A percentile compares a stretch with the other conserved stretches of the same genome.
phyloP scores from a whole-genome alignment of 163 green algal genomes.

The Scenedesmus sp. region DNA sequence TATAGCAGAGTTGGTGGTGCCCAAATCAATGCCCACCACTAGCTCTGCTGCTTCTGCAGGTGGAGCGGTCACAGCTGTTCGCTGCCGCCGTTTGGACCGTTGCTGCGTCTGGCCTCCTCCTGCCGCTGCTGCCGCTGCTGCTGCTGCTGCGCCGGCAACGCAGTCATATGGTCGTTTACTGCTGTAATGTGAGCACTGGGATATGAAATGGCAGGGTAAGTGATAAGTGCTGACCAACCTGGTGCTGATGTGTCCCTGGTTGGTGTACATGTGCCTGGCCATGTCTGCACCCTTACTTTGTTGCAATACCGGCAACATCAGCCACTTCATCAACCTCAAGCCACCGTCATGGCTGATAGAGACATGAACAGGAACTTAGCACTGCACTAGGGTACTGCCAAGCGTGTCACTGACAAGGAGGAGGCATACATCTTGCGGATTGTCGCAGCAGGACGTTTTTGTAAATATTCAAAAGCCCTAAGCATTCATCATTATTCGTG shows the following conservation, averaged over 20 bases:
- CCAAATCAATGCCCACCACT: constrained; percentile 94
- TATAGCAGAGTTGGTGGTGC: constrained; percentile 94
- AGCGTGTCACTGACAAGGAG: neutral
- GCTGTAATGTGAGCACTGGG: neutral
- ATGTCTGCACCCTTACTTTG: neutral
- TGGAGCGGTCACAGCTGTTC: neutral
- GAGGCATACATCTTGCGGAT: neutral
- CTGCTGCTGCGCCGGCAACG: neutral
- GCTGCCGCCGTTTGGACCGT: neutral
- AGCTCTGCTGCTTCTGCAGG: constrained; percentile 52
- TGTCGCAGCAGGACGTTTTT: neutral
- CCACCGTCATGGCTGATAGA: too few species aligned
- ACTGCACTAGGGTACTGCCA: neutral
- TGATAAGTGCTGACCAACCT: neutral
- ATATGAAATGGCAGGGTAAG: neutral
- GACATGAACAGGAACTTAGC: neutral
- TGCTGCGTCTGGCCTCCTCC: neutral
- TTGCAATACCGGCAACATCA: too few species aligned
- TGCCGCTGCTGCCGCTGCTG: neutral
- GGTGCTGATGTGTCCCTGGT: neutral
- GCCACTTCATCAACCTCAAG: too few species aligned
- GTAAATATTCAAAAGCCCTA: neutral
- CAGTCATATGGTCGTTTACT: neutral
- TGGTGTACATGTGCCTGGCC: constrained; percentile 1
- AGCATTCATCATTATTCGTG: too few species aligned